These are phyloP conservation scores for Globisporangium paddicum DNA, from an alignment of 352 stramenopile genomes.

Conservation along the genomic window DNA sequence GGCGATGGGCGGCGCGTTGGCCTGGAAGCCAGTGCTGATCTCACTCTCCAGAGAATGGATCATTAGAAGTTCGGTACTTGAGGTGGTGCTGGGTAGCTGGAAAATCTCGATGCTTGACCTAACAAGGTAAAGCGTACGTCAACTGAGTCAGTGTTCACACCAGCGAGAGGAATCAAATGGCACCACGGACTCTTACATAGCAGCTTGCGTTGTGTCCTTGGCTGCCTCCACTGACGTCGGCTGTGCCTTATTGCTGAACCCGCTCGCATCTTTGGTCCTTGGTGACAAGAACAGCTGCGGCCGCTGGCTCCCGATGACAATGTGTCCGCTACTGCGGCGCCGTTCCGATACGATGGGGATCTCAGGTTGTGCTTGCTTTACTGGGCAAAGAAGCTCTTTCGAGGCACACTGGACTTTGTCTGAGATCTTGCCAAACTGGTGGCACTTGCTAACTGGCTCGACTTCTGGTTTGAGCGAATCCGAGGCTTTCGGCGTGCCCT, in stretches of 20 bases:
- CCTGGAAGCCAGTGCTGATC: constrained; percentile 29
- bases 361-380: not conserved
- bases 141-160: not conserved
- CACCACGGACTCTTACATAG: not conserved
- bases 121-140: not conserved
- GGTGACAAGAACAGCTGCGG: not conserved
- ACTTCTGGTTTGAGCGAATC: not conserved
- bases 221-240: too few relatives aligned
- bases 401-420: not conserved
- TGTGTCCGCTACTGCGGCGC: constrained; percentile 9
- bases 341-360: not conserved
- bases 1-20: constrained; percentile 28
- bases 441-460: not conserved
- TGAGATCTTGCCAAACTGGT: not conserved
- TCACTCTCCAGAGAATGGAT: constrained; percentile 22
- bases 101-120: not conserved
- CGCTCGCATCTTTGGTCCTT: not conserved
- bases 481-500: not conserved
- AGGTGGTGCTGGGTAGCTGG: not conserved
- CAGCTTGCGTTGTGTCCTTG: not conserved
- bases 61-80: not conserved
- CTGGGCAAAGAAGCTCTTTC: not conserved
- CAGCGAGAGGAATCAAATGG: too few relatives aligned
- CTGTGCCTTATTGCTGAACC: not conserved
- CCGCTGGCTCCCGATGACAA: constrained; percentile 7